Percentiles rank a stretch among this genome's conserved stretches.
Evolutionary conservation across 768 basidiomycete genomes (phyloP).

Genomic region (Amanita subjunquillea): DNA sequence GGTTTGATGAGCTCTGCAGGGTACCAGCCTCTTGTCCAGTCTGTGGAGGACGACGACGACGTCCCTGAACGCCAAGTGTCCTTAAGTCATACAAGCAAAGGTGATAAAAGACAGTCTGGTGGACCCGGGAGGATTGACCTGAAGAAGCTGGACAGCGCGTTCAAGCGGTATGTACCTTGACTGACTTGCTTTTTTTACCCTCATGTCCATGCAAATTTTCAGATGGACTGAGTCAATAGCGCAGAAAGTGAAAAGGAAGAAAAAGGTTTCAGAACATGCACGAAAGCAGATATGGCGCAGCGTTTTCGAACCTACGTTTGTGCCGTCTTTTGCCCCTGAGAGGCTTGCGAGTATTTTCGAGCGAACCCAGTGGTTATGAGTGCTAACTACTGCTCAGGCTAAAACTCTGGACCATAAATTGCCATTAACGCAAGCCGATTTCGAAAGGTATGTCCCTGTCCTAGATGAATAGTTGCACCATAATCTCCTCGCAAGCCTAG

Average conservation of each 20-base stretch:
- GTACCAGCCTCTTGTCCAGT: conserved; percentile 36
- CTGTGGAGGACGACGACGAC: conserved; percentile 22
- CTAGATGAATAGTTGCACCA: not conserved
- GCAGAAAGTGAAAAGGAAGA: conserved; percentile 76
- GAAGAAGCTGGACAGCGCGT: conserved; percentile 70
- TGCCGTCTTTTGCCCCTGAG: conserved; percentile 19
- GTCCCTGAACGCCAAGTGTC: conserved; percentile 9
- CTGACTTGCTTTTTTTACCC: not conserved
- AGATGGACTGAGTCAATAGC: conserved; percentile 87
- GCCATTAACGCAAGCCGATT: conserved; percentile 67
- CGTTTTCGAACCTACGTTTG: conserved; percentile 61
- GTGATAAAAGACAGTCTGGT: conserved; percentile 16
- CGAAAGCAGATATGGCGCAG: conserved; percentile 71
- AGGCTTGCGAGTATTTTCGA: conserved; percentile 24
- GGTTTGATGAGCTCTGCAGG: conserved; percentile 26
- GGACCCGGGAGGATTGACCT: conserved; percentile 68
- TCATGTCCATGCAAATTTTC: not conserved
- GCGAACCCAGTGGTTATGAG: conserved; percentile 6
- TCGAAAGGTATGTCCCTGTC: conserved; percentile 46
- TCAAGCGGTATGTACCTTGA: conserved; percentile 51
- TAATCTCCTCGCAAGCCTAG: conserved; percentile 30
- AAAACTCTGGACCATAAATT: conserved; percentile 78
- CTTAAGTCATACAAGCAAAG: conserved; percentile 18
- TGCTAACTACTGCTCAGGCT: conserved; percentile 24
- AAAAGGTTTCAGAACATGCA: conserved; percentile 56